phyloP scores from a whole-genome alignment of 2,329 filamentous ascomycete species.

The Nakataea oryzae region DNA sequence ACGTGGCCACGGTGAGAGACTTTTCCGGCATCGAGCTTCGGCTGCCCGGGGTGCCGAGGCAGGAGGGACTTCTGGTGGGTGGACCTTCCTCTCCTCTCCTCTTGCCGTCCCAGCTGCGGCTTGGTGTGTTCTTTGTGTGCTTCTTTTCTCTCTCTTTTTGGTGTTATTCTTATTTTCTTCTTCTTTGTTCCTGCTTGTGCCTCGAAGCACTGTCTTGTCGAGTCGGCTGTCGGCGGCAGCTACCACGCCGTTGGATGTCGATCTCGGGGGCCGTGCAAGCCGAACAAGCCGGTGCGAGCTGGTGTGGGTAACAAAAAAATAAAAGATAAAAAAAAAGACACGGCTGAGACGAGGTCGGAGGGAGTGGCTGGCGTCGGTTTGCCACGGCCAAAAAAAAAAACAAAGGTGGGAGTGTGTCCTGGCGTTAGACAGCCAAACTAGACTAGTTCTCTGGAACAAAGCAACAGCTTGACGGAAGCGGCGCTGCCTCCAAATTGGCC shows the following conservation, averaged over 20 bases:
- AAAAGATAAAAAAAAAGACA: too few relatives aligned
- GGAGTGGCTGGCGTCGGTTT: background rate
- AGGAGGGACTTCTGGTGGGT: background rate
- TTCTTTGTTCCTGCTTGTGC: background rate
- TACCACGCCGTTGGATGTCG: background rate
- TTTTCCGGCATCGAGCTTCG: slow-evolving; percentile 60
- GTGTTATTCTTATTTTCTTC: background rate
- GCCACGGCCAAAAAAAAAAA: background rate
- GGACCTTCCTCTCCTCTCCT: background rate
- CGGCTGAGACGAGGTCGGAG: too few relatives aligned
- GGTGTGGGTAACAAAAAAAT: too few relatives aligned
- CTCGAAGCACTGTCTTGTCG: background rate
- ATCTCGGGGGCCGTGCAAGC: background rate
- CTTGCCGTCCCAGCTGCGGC: background rate
- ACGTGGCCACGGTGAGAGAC: slow-evolving; percentile 74
- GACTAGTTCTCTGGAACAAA: too few relatives aligned
- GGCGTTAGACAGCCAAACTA: background rate
- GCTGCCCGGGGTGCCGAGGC: background rate
- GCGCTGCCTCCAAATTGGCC: too few relatives aligned
- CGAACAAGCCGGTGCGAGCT: background rate
- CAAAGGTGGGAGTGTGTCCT: background rate
- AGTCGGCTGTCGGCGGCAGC: background rate
- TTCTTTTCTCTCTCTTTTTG: background rate
- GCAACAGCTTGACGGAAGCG: background rate
- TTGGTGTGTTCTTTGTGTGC: background rate